phyloP scores from a whole-genome alignment of 768 basidiomycete species.

The Mycena polygramma region DNA sequence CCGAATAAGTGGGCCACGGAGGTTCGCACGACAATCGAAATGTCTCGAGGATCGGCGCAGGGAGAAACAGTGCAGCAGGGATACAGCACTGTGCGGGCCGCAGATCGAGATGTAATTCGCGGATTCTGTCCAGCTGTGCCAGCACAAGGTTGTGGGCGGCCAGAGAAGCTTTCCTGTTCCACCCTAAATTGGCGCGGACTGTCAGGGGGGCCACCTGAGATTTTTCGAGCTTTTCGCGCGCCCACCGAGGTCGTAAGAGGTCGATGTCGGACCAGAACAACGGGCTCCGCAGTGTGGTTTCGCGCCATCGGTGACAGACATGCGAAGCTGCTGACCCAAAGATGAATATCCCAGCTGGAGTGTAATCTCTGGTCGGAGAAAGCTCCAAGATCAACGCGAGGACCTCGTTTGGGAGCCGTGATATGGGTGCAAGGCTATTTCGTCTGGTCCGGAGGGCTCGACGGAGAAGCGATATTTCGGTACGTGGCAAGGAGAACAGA shows the following conservation, averaged over 20 bases:
- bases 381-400: constrained; percentile 27
- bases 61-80: neutral
- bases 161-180: neutral
- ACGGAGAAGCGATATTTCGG: constrained; percentile 20
- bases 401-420: constrained; percentile 24
- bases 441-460: constrained; percentile 18
- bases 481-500: neutral
- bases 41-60: constrained; percentile 23
- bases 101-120: constrained; percentile 11
- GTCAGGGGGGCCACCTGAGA: constrained; percentile 17
- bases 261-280: constrained; percentile 27
- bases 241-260: constrained; percentile 28
- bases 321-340: neutral
- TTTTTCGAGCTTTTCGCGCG: constrained; percentile 25
- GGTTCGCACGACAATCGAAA: neutral
- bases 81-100: neutral
- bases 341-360: constrained; percentile 12
- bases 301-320: constrained; percentile 34
- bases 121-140: constrained; percentile 23
- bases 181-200: constrained; percentile 3
- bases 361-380: constrained; percentile 1
- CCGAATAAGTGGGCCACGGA: neutral
- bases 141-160: constrained; percentile 17
- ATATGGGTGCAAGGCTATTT: constrained; percentile 26
- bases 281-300: constrained; percentile 12